These are phyloP conservation scores for Ogataea thermomethanolica DNA, from an alignment of 805 yeast species.

Conservation along the genomic window DNA sequence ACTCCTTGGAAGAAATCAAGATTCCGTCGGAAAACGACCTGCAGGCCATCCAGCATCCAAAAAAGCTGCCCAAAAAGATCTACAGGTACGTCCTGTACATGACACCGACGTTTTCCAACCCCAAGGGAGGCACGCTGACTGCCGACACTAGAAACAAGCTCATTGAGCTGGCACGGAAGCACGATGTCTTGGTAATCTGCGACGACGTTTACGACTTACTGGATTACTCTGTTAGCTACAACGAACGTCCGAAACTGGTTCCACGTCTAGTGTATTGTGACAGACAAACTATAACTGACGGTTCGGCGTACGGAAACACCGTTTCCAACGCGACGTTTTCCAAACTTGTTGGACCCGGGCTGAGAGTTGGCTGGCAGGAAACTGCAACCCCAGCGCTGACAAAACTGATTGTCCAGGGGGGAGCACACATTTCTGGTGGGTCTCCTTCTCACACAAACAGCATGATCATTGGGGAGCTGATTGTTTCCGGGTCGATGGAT, in stretches of 20 bases:
- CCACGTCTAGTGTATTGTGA: conserved; percentile 59
- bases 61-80: conserved; percentile 44
- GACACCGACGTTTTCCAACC: conserved; percentile 79
- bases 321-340: conserved; percentile 77
- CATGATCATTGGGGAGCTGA: conserved; percentile 59
- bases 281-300: conserved; percentile 41
- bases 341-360: conserved; percentile 77
- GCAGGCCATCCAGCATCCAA: conserved; percentile 35
- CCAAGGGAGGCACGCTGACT: conserved; percentile 66
- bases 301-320: conserved; percentile 55
- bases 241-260: conserved; percentile 7
- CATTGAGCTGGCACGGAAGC: conserved; percentile 63
- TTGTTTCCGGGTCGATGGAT: conserved; percentile 49
- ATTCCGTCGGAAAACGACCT: conserved; percentile 23
- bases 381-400: conserved; percentile 54
- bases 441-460: conserved; percentile 75
- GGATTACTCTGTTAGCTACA: conserved; percentile 39
- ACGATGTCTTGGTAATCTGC: conserved; percentile 67
- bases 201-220: conserved; percentile 84
- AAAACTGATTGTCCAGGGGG: conserved; percentile 59
- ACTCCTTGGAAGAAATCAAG: conserved; percentile 26
- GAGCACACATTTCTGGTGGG: conserved; percentile 82
- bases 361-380: conserved; percentile 84
- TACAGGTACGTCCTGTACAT: conserved; percentile 69
- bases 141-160: conserved; percentile 47